A percentile compares a stretch with the other conserved stretches of the same genome.
These are phyloP conservation scores for Mortierella claussenii DNA, from an alignment of 192 early-diverging fungal species.

Conservation along the genomic window DNA sequence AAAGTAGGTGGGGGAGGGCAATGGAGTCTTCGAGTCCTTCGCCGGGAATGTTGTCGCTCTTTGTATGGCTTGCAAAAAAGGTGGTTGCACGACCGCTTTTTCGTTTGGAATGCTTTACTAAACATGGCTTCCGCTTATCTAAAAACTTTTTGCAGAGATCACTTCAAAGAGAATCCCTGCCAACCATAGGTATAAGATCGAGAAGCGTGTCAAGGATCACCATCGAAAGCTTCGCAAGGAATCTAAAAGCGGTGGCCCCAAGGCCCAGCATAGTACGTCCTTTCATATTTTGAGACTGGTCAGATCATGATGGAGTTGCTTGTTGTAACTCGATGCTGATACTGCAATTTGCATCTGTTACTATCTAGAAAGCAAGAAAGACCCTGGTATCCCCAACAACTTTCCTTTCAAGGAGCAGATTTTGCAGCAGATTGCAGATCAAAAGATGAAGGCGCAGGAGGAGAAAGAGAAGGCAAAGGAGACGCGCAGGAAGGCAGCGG, in stretches of 20 bases:
- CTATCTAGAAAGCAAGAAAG: constrained; percentile 78
- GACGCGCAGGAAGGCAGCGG: constrained; percentile 29
- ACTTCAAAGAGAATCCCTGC: constrained; percentile 67
- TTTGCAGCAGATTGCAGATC: constrained; percentile 67
- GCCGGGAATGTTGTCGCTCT: no score
- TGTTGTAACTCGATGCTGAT: no score
- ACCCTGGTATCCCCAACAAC: constrained; percentile 94
- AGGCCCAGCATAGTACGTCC: constrained; percentile 38
- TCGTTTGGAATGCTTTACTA: no score
- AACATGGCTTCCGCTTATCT: no score
- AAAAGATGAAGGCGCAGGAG: constrained; percentile 44
- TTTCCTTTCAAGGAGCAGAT: constrained; percentile 92
- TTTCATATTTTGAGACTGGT: not conserved
- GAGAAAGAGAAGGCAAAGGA: constrained; percentile 47
- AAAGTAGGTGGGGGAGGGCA: constrained; percentile 17
- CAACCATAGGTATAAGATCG: constrained; percentile 68
- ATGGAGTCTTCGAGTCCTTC: no score
- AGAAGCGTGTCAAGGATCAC: constrained; percentile 67
- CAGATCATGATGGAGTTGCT: no score
- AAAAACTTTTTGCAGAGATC: constrained; percentile 57
- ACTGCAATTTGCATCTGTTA: no score
- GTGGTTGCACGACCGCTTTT: no score
- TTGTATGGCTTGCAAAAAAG: no score
- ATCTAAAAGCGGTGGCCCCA: constrained; percentile 63
- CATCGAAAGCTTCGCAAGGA: constrained; percentile 65